Evolutionary conservation across 257 asterid species (phyloP).

Genomic region (Coffea eugenioides): DNA sequence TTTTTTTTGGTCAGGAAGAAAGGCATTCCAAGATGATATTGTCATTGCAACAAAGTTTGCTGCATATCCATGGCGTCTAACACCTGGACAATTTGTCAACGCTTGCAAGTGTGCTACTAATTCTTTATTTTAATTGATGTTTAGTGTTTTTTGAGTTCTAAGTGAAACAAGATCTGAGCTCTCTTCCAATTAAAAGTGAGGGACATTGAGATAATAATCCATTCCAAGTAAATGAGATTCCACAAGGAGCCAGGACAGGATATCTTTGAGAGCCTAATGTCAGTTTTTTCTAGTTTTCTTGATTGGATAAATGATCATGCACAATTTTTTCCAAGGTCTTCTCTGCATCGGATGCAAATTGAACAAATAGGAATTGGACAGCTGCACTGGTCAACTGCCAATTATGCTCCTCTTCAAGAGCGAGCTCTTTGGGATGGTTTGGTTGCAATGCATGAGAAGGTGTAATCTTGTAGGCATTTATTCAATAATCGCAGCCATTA

Average conservation of each 20-base stretch:
- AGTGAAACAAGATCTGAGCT: background rate
- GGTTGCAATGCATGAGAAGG: slow-evolving; percentile 99
- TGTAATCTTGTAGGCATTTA: slow-evolving; percentile 25
- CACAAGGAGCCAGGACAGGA: background rate
- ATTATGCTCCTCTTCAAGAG: slow-evolving; percentile 92
- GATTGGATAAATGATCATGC: background rate
- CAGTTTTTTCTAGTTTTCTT: background rate
- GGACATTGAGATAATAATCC: background rate
- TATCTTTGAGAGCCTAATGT: background rate
- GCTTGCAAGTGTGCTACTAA: slow-evolving; percentile 71
- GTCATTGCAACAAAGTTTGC: slow-evolving; percentile 93
- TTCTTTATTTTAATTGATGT: slow-evolving; percentile 15
- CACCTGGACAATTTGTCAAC: slow-evolving; percentile 78
- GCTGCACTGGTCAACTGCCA: slow-evolving; percentile 97
- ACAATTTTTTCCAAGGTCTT: slow-evolving; percentile 51
- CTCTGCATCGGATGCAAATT: slow-evolving; percentile 70
- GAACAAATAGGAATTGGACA: slow-evolving; percentile 92
- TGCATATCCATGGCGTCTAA: slow-evolving; percentile 96
- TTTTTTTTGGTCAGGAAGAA: slow-evolving; percentile 42
- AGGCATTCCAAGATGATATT: slow-evolving; percentile 46
- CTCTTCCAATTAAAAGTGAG: background rate
- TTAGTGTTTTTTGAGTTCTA: background rate
- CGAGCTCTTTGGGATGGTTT: slow-evolving; percentile 98
- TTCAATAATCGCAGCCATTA: background rate
- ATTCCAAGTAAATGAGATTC: background rate